Percentiles rank a stretch among this genome's conserved stretches.
Conservation (phyloP, 169 alveolate species). For the Cryptosporidium felis region DNA sequence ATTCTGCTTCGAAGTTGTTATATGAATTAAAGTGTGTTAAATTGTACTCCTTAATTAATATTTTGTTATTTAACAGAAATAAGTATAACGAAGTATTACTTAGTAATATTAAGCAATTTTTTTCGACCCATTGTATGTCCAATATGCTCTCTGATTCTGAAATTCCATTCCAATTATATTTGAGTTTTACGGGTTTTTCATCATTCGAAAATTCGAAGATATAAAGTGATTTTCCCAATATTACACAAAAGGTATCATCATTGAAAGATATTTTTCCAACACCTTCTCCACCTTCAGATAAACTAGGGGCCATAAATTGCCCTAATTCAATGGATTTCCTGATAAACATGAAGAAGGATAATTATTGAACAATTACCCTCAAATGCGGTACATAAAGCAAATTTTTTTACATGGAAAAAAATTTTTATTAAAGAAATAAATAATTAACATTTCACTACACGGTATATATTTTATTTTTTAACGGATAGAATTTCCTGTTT, state of each 20-base stretch:
- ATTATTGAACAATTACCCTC: too few relatives aligned
- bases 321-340: conserved; percentile 24
- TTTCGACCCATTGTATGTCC: background rate
- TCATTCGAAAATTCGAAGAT: background rate
- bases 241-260: background rate
- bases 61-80: background rate
- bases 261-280: background rate
- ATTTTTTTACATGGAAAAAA: too few relatives aligned
- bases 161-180: background rate
- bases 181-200: background rate
- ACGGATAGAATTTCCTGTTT: too few relatives aligned
- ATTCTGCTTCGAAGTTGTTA: too few relatives aligned
- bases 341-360: conserved; percentile 1
- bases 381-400: too few relatives aligned
- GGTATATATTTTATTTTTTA: too few relatives aligned
- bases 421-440: too few relatives aligned
- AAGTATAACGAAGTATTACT: background rate
- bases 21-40: too few relatives aligned
- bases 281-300: background rate
- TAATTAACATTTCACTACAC: too few relatives aligned
- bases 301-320: background rate
- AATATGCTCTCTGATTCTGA: conserved; percentile 5
- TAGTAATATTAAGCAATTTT: background rate
- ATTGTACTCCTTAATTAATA: background rate
- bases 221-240: background rate